Conservation (phyloP, 768 basidiomycete genomes). For the Ramaria sp. region DNA sequence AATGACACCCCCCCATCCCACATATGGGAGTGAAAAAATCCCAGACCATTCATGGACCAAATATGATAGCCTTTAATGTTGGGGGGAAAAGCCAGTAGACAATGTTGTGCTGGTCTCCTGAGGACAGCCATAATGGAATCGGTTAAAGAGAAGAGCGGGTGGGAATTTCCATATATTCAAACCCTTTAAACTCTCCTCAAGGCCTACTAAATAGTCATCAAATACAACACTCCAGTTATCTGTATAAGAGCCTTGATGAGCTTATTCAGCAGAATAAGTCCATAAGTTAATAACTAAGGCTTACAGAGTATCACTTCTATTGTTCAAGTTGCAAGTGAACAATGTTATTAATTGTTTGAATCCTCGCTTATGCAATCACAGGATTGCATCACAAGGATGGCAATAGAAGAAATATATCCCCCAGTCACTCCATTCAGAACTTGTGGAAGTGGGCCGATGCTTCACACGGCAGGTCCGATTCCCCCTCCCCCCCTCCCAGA, state of each 20-base stretch:
- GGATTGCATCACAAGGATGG: too few species aligned
- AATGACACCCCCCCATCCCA: neutral
- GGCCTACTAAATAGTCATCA: neutral
- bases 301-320: neutral
- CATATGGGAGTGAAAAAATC: neutral
- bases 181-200: neutral
- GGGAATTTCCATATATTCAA: neutral
- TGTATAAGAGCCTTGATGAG: neutral
- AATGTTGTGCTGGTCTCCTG: neutral
- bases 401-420: too few species aligned
- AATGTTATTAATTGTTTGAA: too few species aligned
- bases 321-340: neutral
- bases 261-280: neutral
- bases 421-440: too few species aligned
- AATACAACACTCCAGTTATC: too few species aligned
- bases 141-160: neutral
- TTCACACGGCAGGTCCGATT: too few species aligned
- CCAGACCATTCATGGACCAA: neutral
- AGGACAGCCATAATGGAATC: neutral
- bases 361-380: too few species aligned
- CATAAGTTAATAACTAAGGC: neutral
- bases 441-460: too few species aligned
- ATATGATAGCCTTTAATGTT: neutral
- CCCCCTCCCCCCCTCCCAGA: too few species aligned
- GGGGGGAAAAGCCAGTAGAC: neutral